phyloP scores from a whole-genome alignment of 352 stramenopile genomes.

The Poterioochromonas sp. region DNA sequence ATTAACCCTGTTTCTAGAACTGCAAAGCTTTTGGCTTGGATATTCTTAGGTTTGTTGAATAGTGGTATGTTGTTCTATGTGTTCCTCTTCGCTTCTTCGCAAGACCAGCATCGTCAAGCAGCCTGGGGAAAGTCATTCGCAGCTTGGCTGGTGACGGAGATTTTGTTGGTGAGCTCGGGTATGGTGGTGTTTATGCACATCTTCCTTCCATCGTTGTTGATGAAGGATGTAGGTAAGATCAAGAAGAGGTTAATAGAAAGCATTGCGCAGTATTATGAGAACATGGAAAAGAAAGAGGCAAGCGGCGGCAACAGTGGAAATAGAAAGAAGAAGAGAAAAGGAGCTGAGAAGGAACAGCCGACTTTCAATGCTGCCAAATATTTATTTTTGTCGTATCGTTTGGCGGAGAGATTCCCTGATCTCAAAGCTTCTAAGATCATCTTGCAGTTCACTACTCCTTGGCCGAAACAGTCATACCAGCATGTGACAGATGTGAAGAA shows the following conservation, averaged over 20 bases:
- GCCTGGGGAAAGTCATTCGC: constrained; percentile 15
- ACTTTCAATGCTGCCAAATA: constrained; percentile 13
- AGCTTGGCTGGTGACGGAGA: constrained; percentile 14
- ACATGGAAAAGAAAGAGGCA: no score
- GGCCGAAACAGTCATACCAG: constrained; percentile 18
- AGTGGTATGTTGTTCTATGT: constrained; percentile 28
- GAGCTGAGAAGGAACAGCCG: neutral
- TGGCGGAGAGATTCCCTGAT: no score
- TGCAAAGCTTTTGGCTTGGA: neutral
- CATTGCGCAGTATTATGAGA: neutral
- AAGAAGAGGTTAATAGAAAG: neutral
- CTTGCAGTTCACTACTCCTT: neutral
- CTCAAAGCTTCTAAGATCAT: neutral
- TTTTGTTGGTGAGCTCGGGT: neutral
- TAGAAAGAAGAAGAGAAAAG: no score
- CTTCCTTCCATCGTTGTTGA: neutral
- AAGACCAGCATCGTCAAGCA: neutral
- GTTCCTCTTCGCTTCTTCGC: constrained; percentile 2
- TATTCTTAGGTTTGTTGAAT: constrained; percentile 1
- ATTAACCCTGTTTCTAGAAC: neutral
- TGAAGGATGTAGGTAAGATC: neutral
- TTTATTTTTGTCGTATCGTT: constrained; percentile 14
- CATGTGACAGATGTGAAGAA: neutral
- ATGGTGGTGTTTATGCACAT: neutral
- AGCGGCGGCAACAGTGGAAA: no score